A percentile compares a stretch with the other conserved stretches of the same genome.
These are phyloP conservation scores for Nitzschia sp. DNA, from an alignment of 108 stramenopile genomes.

Conservation along the genomic window DNA sequence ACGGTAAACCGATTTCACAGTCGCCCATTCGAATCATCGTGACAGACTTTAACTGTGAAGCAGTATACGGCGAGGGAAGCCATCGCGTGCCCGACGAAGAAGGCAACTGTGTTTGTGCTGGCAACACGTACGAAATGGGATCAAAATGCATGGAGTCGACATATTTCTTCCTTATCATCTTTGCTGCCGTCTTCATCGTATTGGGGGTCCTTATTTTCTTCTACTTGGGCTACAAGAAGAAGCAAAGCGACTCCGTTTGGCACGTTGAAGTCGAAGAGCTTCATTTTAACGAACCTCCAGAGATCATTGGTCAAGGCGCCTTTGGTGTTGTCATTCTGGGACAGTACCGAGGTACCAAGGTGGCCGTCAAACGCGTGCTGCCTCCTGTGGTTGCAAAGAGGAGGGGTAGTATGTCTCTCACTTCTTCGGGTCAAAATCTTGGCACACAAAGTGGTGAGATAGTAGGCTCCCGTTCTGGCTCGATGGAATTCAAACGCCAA, in stretches of 20 bases:
- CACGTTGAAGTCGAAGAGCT: conserved; percentile 27
- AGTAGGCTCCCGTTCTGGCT: neutral
- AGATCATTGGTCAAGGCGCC: conserved; percentile 38
- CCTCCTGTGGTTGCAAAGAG: conserved; percentile 5
- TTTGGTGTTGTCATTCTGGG: conserved; percentile 45
- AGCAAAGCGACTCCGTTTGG: conserved; percentile 23
- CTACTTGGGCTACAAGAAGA: conserved; percentile 16
- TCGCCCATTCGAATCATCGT: conserved; percentile 33
- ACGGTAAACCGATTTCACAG: conserved; percentile 30
- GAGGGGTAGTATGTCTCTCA: neutral
- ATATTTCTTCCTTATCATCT: conserved; percentile 14
- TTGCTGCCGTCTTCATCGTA: neutral
- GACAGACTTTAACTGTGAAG: neutral
- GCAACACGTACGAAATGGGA: conserved; percentile 5
- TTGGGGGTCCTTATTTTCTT: neutral
- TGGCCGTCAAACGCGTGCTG: conserved; percentile 38
- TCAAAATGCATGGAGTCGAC: conserved; percentile 3
- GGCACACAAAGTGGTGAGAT: neutral
- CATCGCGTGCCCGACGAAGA: neutral
- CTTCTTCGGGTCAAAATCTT: neutral
- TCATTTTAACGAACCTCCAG: conserved; percentile 25
- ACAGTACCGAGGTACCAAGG: conserved; percentile 43
- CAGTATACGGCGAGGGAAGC: neutral
- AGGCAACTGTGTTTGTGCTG: conserved; percentile 20
- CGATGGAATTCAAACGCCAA: neutral